Conservation (phyloP, 179 eudicot genomes). For the Spergularia azorica region DNA sequence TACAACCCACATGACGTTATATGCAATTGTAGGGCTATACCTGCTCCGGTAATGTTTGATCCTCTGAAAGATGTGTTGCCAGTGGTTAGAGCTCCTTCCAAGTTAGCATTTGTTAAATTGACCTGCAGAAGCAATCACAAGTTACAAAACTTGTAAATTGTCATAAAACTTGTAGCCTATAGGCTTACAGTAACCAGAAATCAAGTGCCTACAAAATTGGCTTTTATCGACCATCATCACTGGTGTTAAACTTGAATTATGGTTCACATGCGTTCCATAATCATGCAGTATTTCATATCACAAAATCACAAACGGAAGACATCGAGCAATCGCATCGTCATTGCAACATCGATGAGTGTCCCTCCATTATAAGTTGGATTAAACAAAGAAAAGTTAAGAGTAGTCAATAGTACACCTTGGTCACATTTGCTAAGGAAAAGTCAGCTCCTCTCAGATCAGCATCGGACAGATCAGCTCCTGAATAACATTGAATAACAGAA, state of each 20-base stretch:
- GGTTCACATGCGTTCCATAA: background rate
- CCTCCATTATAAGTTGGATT: too few relatives aligned
- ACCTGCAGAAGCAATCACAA: conserved; percentile 41
- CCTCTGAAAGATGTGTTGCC: conserved; percentile 95
- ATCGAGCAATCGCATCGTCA: background rate
- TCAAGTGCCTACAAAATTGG: too few relatives aligned
- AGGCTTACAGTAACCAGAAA: too few relatives aligned
- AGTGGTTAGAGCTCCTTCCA: conserved; percentile 85
- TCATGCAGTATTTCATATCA: background rate
- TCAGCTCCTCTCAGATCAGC: conserved; percentile 94
- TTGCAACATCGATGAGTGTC: too few relatives aligned
- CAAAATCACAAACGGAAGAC: background rate
- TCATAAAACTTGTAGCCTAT: background rate
- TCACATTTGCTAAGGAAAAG: conserved; percentile 82
- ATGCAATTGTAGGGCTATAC: conserved; percentile 29
- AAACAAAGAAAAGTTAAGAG: background rate
- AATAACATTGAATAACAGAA: conserved; percentile 16
- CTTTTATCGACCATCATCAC: background rate
- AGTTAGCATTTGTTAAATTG: conserved; percentile 83
- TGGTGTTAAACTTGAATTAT: background rate
- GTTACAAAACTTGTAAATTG: background rate
- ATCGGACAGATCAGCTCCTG: conserved; percentile 97
- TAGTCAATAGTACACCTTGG: conserved; percentile 48
- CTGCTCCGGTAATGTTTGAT: conserved; percentile 84
- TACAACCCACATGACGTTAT: too few relatives aligned